phyloP scores from a whole-genome alignment of 805 yeast species.

The Cyberlindnera maritima region DNA sequence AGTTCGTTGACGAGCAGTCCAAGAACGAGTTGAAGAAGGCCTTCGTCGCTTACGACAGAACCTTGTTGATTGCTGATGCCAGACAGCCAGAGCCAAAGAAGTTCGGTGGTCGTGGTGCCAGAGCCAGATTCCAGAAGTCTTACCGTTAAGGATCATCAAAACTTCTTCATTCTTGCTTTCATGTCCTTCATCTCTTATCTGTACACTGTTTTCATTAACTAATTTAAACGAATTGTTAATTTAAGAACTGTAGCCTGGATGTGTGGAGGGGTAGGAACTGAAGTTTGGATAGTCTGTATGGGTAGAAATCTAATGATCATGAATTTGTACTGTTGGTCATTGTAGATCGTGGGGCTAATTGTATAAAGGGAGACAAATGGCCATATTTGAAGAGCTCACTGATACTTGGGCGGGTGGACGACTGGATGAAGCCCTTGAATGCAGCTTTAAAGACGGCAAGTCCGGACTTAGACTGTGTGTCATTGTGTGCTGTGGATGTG shows the following conservation, averaged over 20 bases:
- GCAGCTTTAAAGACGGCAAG: no score
- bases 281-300: background rate
- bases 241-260: constrained; percentile 6
- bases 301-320: no score
- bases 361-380: no score
- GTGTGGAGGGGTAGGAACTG: background rate
- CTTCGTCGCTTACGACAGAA: constrained; percentile 97
- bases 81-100: constrained; percentile 99
- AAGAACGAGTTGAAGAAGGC: constrained; percentile 99
- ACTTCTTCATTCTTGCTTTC: constrained; percentile 18
- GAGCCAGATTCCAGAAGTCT: constrained; percentile 99
- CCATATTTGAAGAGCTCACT: no score
- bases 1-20: constrained; percentile 98
- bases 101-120: constrained; percentile 99
- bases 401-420: no score
- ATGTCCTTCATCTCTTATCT: constrained; percentile 21
- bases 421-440: no score
- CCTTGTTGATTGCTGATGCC: constrained; percentile 98
- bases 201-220: constrained; percentile 24
- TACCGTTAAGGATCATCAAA: constrained; percentile 72
- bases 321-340: no score
- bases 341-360: no score
- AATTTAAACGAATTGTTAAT: constrained; percentile 15
- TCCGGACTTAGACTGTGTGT: no score
- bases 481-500: no score